These are phyloP conservation scores for Cercophora sp. DNA, from an alignment of 495 filamentous ascomycete species.

Conservation along the genomic window DNA sequence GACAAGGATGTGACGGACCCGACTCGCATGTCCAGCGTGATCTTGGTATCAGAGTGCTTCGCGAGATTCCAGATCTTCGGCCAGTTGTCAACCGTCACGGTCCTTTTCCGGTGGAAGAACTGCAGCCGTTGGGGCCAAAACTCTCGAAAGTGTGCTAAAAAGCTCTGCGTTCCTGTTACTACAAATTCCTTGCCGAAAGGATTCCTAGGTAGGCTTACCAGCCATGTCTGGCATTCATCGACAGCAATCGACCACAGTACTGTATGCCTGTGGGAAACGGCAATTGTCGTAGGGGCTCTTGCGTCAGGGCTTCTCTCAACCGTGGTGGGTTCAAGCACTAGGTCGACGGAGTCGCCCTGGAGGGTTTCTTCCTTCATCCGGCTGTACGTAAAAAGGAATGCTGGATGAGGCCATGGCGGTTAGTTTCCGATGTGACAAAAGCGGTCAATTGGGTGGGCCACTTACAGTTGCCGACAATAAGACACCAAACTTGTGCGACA, in stretches of 20 bases:
- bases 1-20: neutral
- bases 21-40: conserved; percentile 13
- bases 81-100: conserved; percentile 26
- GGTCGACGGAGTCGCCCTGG: conserved; percentile 15
- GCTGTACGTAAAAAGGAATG: conserved; percentile 26
- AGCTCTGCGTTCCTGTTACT: conserved; percentile 1
- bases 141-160: conserved; percentile 34
- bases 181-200: neutral
- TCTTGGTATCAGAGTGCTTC: neutral
- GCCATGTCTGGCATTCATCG: conserved; percentile 33
- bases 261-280: conserved; percentile 6
- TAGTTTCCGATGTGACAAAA: neutral
- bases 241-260: conserved; percentile 20
- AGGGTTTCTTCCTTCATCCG: conserved; percentile 18
- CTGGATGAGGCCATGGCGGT: conserved; percentile 9
- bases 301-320: neutral
- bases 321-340: neutral
- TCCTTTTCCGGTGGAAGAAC: conserved; percentile 20
- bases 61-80: conserved; percentile 24
- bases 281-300: neutral
- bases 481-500: conserved; percentile 37
- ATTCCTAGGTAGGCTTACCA: conserved; percentile 24
- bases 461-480: conserved; percentile 35
- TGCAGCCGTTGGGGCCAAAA: conserved; percentile 28
- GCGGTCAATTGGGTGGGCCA: neutral